Percentiles rank a stretch among this genome's conserved stretches.
phyloP scores from a whole-genome alignment of 129 eudicot genomes.

The Artemisia tridentata region DNA sequence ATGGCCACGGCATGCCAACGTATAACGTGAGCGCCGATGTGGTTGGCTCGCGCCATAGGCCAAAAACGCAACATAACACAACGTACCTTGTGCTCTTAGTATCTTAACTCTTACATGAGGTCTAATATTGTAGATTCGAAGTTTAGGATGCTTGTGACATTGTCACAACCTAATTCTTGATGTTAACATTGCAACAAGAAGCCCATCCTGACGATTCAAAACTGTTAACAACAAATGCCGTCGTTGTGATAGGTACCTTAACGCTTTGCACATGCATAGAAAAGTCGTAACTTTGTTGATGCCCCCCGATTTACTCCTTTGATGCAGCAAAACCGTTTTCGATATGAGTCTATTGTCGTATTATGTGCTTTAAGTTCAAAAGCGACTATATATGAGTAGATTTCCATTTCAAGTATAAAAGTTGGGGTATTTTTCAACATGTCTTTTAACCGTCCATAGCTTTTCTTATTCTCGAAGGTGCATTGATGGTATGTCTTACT shows the following conservation, averaged over 20 bases:
- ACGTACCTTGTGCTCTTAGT: too few relatives aligned
- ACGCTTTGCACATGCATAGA: slow-evolving; percentile 7
- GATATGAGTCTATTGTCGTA: not conserved
- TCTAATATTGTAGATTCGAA: not conserved
- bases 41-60: too few relatives aligned
- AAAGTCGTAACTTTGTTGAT: slow-evolving; percentile 7
- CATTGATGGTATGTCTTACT: not conserved
- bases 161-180: not conserved
- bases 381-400: slow-evolving; percentile 19
- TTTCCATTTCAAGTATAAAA: not conserved
- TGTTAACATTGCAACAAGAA: not conserved
- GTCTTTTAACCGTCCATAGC: slow-evolving; percentile 1
- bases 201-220: too few relatives aligned
- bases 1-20: too few relatives aligned
- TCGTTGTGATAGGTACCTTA: not conserved
- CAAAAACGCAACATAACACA: too few relatives aligned
- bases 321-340: slow-evolving; percentile 12
- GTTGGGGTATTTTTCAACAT: slow-evolving; percentile 7
- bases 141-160: not conserved
- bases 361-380: slow-evolving; percentile 7
- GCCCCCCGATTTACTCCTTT: slow-evolving; percentile 17
- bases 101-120: not conserved
- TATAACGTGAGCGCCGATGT: too few relatives aligned
- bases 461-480: slow-evolving; percentile 10
- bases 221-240: not conserved